phyloP scores from a whole-genome alignment of 2,329 filamentous ascomycete species.

The Neofusicoccum sp. region DNA sequence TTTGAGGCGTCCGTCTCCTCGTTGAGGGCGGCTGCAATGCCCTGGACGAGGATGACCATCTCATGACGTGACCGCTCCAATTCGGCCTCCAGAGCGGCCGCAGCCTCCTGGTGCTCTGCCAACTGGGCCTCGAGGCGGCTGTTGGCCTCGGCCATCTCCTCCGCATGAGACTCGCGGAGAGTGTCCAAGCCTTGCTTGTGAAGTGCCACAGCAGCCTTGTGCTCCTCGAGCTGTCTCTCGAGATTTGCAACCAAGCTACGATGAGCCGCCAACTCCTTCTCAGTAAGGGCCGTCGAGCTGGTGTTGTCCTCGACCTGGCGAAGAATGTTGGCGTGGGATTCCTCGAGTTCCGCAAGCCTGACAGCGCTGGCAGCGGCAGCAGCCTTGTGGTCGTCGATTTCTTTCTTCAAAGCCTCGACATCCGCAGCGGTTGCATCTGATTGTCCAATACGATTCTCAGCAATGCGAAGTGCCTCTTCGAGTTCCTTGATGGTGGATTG shows the following conservation, averaged over 20 bases:
- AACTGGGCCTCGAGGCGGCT: conserved; percentile 38
- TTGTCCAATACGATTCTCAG: conserved; percentile 29
- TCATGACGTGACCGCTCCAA: conserved; percentile 60
- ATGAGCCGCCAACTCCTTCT: conserved; percentile 52
- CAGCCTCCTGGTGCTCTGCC: conserved; percentile 30
- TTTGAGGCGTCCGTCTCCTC: conserved; percentile 53
- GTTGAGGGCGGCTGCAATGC: conserved; percentile 62
- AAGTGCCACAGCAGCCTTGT: conserved; percentile 54
- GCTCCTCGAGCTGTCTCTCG: conserved; percentile 56
- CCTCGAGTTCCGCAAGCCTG: conserved; percentile 72
- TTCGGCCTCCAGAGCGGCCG: conserved; percentile 51
- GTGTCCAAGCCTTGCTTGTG: conserved; percentile 55
- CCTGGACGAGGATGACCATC: conserved; percentile 59
- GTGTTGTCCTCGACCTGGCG: conserved; percentile 66
- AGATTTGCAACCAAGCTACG: conserved; percentile 53
- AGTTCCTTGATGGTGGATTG: conserved; percentile 70
- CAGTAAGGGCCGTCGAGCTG: conserved; percentile 57
- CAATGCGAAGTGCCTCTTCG: conserved; percentile 56
- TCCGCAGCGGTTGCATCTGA: conserved; percentile 35
- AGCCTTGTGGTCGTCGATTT: conserved; percentile 78
- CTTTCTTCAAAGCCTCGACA: conserved; percentile 60
- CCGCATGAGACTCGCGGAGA: conserved; percentile 53
- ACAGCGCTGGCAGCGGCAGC: conserved; percentile 67
- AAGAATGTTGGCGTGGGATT: conserved; percentile 65
- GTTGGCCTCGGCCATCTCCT: conserved; percentile 47